Percentiles rank a stretch among this genome's conserved stretches.
phyloP scores from a whole-genome alignment of 2,329 filamentous ascomycete species.

The Fusarium armeniacum region DNA sequence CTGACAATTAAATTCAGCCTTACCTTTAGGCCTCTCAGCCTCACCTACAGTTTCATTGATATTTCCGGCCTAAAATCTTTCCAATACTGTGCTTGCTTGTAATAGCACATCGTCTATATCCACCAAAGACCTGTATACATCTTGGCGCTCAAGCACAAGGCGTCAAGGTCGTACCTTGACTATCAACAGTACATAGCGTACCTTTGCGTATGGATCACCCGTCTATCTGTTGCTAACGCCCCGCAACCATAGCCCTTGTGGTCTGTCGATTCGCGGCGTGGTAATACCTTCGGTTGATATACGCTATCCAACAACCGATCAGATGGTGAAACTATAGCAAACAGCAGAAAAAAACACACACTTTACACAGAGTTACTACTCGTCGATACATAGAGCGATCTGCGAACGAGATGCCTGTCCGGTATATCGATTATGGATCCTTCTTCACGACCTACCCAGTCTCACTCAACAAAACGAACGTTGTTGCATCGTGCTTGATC shows the following conservation, averaged over 20 bases:
- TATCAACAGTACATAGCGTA: neutral
- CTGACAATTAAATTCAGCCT: constrained; percentile 15
- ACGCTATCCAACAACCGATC: neutral
- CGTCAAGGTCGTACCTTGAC: neutral
- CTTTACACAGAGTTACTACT: neutral
- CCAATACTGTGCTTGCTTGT: constrained; percentile 16
- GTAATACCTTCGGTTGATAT: constrained; percentile 5
- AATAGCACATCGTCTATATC: constrained; percentile 1
- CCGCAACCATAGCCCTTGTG: constrained; percentile 1
- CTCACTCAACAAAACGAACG: neutral
- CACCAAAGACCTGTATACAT: constrained; percentile 1
- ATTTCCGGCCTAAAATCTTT: constrained; percentile 12
- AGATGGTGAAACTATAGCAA: constrained; percentile 1
- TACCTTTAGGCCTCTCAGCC: constrained; percentile 20
- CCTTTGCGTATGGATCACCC: neutral
- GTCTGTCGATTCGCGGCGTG: constrained; percentile 5
- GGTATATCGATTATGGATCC: neutral
- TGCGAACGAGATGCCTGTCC: neutral
- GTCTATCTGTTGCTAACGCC: constrained; percentile 5
- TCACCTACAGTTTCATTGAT: neutral
- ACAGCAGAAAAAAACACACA: neutral
- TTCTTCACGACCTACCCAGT: neutral
- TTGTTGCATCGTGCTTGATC: neutral
- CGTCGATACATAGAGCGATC: neutral
- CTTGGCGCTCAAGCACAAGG: neutral